A percentile compares a stretch with the other conserved stretches of the same genome.
These are phyloP conservation scores for Agrocybe pediades DNA, from an alignment of 768 basidiomycete genomes.

Conservation along the genomic window DNA sequence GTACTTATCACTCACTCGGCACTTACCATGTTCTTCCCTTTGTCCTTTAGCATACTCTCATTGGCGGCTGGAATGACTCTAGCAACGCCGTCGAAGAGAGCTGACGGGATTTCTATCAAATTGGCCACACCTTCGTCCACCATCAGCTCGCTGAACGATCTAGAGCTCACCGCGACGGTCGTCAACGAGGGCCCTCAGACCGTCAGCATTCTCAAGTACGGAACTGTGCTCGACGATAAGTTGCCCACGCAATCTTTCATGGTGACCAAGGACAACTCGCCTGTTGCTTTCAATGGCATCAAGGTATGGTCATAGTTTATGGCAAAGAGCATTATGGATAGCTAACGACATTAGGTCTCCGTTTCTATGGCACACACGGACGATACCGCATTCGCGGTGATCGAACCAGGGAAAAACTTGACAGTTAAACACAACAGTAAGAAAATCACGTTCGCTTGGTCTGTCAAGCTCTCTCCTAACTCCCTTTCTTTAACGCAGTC, in stretches of 20 bases:
- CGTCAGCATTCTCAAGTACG: conserved; percentile 46
- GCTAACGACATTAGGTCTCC: conserved; percentile 26
- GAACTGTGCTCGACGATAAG: conserved; percentile 43
- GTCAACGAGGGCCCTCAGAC: conserved; percentile 40
- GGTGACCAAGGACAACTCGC: conserved; percentile 39
- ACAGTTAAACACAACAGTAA: conserved; percentile 35
- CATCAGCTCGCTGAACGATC: conserved; percentile 37
- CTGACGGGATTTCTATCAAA: conserved; percentile 32
- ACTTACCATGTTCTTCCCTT: conserved; percentile 32
- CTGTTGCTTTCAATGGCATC: conserved; percentile 43
- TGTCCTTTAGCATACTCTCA: conserved; percentile 22
- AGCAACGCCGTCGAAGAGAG: conserved; percentile 34
- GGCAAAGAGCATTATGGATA: background rate
- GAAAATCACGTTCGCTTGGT: no score
- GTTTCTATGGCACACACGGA: conserved; percentile 37
- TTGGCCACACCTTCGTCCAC: conserved; percentile 19
- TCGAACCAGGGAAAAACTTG: conserved; percentile 40
- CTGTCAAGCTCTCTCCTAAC: no score
- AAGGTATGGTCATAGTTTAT: conserved; percentile 28
- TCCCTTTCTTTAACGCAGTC: no score
- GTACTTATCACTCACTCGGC: background rate
- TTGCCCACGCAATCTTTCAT: conserved; percentile 44
- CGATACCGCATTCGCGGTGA: conserved; percentile 39
- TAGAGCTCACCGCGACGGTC: conserved; percentile 42
- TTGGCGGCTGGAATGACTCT: conserved; percentile 21